Evolutionary conservation across 495 filamentous ascomycete genomes (phyloP), one percentile per base, ranked within the genome.

Genomic region (Penicillium cataractarum): DNA sequence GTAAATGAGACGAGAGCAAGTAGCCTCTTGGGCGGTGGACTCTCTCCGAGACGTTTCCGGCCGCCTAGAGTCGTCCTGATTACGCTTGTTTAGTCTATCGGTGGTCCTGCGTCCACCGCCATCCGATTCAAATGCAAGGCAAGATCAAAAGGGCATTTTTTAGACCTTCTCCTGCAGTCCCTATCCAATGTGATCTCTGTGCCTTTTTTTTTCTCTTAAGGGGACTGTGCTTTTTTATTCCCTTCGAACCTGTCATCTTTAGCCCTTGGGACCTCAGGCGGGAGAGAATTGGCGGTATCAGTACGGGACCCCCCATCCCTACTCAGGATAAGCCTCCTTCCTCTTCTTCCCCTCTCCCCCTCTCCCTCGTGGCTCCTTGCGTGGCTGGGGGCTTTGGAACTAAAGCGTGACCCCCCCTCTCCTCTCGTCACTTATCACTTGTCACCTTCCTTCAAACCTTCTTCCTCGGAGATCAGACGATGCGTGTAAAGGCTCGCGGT

Each of bases 31-130:
- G 62, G 51, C 54, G 55, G 12, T 44, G 57, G 64, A 49, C 67
- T 64, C 65, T 50, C 24, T 70, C 70, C 65, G 59, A 10, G 69
- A 75, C 70, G 74, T 60, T 78, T 78, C 60, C 75, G 75, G 35
- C 35, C 35, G 35, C 35, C 35, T 39, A 6, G 72, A 51, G 55
- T 54, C 2, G 35, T 39, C 5, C 40, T 44, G 19, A 19, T 21
- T 44, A 10, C n/a, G 19, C 0, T 21, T 0, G 42, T 22, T 12
- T 5, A 46, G 35, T 39, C 12, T 10, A 17, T 39, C 1, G 9
- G 33, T 42, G 9, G 5, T 42, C 6, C 37, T 21, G 19, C 40
- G n/a, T 46, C 12, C 13, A 50, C 22, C 24, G 24, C 46, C 46
- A 50, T 50, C n/a, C 46, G 27, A n/a, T 5, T 12, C 24, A 13